Base-by-base conservation (phyloP, 2,329 filamentous ascomycete species). In the Raffaelea arxii region DNA sequence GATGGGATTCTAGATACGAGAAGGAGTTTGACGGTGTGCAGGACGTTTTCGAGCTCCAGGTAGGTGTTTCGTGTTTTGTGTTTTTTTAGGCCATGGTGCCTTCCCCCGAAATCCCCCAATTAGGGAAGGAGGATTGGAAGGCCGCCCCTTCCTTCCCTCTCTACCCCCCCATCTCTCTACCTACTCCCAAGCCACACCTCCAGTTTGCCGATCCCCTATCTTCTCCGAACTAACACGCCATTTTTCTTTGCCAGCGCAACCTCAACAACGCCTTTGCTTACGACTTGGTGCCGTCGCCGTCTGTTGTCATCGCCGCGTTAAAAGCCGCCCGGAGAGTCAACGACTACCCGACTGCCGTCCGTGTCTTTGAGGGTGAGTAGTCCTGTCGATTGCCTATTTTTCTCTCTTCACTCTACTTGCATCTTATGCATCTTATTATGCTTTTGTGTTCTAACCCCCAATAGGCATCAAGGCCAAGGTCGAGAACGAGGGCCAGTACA, bases 201-300 rank as follows among this genome's bases (percentile, higher is more conserved):
- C n/a, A n/a, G n/a, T n/a, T n/a, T n/a, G n/a, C n/a, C n/a, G n/a
- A n/a, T n/a, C n/a, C n/a, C n/a, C n/a, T n/a, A n/a, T n/a, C n/a
- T n/a, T n/a, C n/a, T n/a, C n/a, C n/a, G n/a, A n/a, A n/a, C n/a
- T n/a, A n/a, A n/a, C n/a, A n/a, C n/a, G n/a, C n/a, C n/a, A n/a
- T n/a, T n/a, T n/a, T n/a, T n/a, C n/a, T n/a, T n/a, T n/a, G n/a
- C n/a, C 58, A 79, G 75, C 86, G 89, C 69, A 95, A 94, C 75
- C 78, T 95, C 63, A 97, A 97, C 83, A 97, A 97, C 75, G 91
- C 89, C 66, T 98, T 98, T 73, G 92, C 92, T 65, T 98, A 98
- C 83, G 92, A 98, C 82, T 84, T 98, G 62, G 92, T 98, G 56
- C 92, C 94, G 63, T 92, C 91, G 39, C 82, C 91, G 55, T 81